Evolutionary conservation across 148 eudicot species (phyloP), one percentile per base, ranked within the genome.

Genomic region (Polygonum aviculare): DNA sequence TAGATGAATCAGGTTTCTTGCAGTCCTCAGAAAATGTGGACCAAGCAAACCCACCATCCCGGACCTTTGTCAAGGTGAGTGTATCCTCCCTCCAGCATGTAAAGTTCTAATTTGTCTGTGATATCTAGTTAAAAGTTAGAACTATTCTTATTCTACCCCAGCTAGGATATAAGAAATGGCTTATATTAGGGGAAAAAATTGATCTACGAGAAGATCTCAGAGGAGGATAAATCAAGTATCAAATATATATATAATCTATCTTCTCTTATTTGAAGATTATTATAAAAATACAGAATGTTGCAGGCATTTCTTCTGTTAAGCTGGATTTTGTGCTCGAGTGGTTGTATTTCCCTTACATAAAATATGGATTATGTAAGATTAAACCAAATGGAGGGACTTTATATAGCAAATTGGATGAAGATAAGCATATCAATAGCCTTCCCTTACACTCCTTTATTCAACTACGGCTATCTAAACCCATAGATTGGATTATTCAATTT

Each of bases 1-100:
- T 93, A 12, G 90, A 86, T 45, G 94, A 91, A 74, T 85, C 98
- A 16, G 89, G 92, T 82, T 87, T 87, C 82, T 72, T 94, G 87
- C 98, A 85, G 87, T 81, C 90, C 78, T 78, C 92, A 9, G 95
- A 92, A 79, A 89, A 91, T 79, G 81, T 79, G 86, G 95, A 83
- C 75, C 89, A 88, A 75, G 87, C 71, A 81, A 91, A 87, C 83
- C 84, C 83, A 41, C 76, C 84, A 55, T 78, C 79, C 52, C 74
- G 90, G 83, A 88, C 91, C 87, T 90, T 91, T 73, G 89, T 90
- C 5, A 88, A 90, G 94, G 94, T 90, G 67, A 85, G 81, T 49
- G 65, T 14, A 49, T 4, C 18, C 1, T n/a, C 33, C 21, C 49
- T 22, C 52, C 35, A 11, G 22, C 70, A 21, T 19, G 2, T 57